Evolutionary conservation across 1,284 basidiomycete species (phyloP), one percentile per base, ranked within the genome.

Genomic region (Irpex sp.): DNA sequence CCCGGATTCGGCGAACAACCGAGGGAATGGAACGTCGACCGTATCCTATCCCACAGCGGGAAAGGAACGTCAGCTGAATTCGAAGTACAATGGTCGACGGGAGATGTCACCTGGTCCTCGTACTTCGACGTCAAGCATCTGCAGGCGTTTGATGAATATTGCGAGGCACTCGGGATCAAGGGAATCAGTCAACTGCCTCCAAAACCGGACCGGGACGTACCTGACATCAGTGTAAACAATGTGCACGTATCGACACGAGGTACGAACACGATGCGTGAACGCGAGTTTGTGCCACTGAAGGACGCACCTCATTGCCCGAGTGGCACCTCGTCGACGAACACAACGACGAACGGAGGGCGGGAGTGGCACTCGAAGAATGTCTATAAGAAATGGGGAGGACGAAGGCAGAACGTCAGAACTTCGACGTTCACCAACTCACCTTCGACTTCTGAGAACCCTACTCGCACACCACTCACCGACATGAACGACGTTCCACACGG

Each of bases 61-160:
- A 0, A 62, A 67, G 51, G 72, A 70, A 38, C 55, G 7, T 36
- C 60, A 0, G 59, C 73, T 0, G n/a, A 70, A 4, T 79, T 78
- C 58, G 66, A 78, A 49, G 62, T 78, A 0, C 19, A 62, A 4
- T 80, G 77, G 74, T 68, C 67, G 26, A 57, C 72, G 0, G 77
- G 77, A 0, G 77, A 80, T 62, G 47, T 36, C 0, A 75, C 72
- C 0, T 79, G 78, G 77, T 63, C 72, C n/a, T 69, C 70, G 0
- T 73, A 72, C 48, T 15, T 19, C 11, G 58, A 66, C 9, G 57
- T 70, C 0, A 58, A 62, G 47, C 65, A 68, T 55, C 58, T 71
- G 71, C 71, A 3, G 47, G 44, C 58, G 5, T 26, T 26, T 59
- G 19, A 9, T 4, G n/a, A 17, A 15, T 59, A 59, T 9, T 49